Conservation (phyloP, 495 filamentous ascomycete genomes). For the Neurospora cerealis region DNA sequence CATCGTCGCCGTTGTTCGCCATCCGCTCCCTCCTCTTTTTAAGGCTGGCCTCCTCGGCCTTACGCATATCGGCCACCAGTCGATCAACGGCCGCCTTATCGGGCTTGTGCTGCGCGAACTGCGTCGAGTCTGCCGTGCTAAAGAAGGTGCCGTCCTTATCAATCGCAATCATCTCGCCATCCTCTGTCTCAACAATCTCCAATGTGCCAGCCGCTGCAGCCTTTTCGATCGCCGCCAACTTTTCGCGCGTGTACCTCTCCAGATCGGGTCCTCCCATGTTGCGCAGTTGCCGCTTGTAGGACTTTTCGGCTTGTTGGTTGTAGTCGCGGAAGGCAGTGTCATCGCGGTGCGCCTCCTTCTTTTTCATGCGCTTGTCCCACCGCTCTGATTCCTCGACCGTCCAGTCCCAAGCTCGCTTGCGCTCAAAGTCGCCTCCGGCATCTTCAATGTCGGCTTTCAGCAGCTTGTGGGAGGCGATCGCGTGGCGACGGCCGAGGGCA, state of each 20-base stretch:
- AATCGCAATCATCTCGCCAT: slow-evolving; percentile 88
- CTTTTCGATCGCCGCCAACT: slow-evolving; percentile 71
- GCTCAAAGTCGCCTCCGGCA: slow-evolving; percentile 84
- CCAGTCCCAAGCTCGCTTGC: slow-evolving; percentile 98
- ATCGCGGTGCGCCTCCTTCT: slow-evolving; percentile 74
- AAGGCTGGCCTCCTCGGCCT: slow-evolving; percentile 76
- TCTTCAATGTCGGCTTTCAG: slow-evolving; percentile 84
- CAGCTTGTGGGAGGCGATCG: slow-evolving; percentile 83
- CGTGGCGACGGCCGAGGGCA: slow-evolving; percentile 66
- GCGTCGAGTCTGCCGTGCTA: slow-evolving; percentile 68
- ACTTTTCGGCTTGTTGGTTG: slow-evolving; percentile 71
- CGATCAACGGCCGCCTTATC: slow-evolving; percentile 84
- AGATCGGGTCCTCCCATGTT: slow-evolving; percentile 57
- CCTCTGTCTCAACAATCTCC: slow-evolving; percentile 86
- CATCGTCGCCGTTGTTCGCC: slow-evolving; percentile 62
- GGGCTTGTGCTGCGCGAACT: slow-evolving; percentile 78
- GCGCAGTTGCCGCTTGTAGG: slow-evolving; percentile 84
- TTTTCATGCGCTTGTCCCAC: slow-evolving; percentile 83
- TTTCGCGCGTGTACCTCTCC: slow-evolving; percentile 75
- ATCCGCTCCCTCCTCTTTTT: slow-evolving; percentile 74
- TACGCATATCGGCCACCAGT: slow-evolving; percentile 73
- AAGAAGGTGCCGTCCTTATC: slow-evolving; percentile 88
- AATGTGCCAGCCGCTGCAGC: slow-evolving; percentile 71
- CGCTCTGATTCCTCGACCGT: slow-evolving; percentile 85
- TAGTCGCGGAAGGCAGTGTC: slow-evolving; percentile 90